Base-by-base conservation (phyloP, 306 rosid species). In the Ziziphus jujuba region DNA sequence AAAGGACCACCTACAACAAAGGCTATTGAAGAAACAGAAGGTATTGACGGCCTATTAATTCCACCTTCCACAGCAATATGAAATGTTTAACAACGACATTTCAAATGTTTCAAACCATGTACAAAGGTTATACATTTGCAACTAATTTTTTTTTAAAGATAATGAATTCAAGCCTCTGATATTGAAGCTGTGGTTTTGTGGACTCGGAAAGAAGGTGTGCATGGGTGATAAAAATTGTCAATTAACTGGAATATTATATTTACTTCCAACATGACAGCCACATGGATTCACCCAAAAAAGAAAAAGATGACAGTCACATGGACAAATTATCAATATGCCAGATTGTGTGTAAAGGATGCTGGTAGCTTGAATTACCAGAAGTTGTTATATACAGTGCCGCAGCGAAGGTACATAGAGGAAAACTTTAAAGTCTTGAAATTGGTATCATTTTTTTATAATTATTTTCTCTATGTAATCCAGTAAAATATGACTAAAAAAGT, bases 391-490 rank as follows among this genome's bases (percentile, higher is more conserved):
- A 0, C 7, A 34, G 63, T 34, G 56, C 23, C 7, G 56, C 56
- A 52, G 23, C 13, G 20, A 52, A 52, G 11, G 31, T 3, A 21
- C 2, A 40, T 40, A 12, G 12, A 6, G 12, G 33, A 28, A 40
- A 8, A 2, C 21, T 17, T 5, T 51, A 17, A 19, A 40, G 50
- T 12, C 36, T 20, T 28, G 25, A 25, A 44, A 55, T 8, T 15
- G 61, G 57, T 20, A 36, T 47, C 43, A 33, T 5, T 2, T 44
- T 0, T 54, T 19, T 28, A 28, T 28, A 28, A 28, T 63, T 73
- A 59, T 57, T 65, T 73, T 21, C 66, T 24, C 47, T 35, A 58
- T 36, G 19, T 7, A 56, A 43, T n/a, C 12, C 55, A 5, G 17
- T 50, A 14, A 11, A 49, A 19, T 38, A 22, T 25, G 38, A 65